phyloP scores from a whole-genome alignment of 1,139 yeast genomes.

The Tardiomyces digboiensis region DNA sequence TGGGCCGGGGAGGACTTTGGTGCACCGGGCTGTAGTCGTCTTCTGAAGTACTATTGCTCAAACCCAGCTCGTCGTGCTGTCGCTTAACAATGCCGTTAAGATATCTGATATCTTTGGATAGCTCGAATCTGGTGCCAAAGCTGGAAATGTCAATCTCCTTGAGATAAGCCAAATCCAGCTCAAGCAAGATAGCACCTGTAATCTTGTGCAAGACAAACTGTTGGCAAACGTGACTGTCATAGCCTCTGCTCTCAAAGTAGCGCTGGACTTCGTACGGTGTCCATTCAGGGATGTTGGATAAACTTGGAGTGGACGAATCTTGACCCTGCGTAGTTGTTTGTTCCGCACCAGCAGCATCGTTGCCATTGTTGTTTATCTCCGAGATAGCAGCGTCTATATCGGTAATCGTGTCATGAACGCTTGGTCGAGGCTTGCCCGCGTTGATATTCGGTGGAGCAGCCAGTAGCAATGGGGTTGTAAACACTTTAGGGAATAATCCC shows the following conservation, averaged over 20 bases:
- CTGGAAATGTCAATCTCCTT: slow-evolving; percentile 88
- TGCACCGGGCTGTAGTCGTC: not conserved
- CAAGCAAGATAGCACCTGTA: slow-evolving; percentile 75
- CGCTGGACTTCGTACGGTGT: slow-evolving; percentile 75
- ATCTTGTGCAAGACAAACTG: slow-evolving; percentile 83
- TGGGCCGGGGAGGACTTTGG: not conserved
- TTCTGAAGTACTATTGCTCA: not conserved
- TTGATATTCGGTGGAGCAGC: slow-evolving; percentile 2
- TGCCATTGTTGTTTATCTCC: slow-evolving; percentile 35
- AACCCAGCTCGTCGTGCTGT: not conserved
- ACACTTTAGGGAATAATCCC: slow-evolving; percentile 85
- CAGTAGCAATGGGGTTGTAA: slow-evolving; percentile 27
- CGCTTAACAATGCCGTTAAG: slow-evolving; percentile 25
- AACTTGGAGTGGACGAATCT: slow-evolving; percentile 4
- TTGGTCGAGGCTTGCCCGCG: slow-evolving; percentile 2
- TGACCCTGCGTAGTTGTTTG: not conserved
- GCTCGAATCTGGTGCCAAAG: slow-evolving; percentile 92
- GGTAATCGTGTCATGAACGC: slow-evolving; percentile 39
- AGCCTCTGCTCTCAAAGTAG: slow-evolving; percentile 65
- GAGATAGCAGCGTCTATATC: slow-evolving; percentile 82
- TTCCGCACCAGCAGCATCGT: slow-evolving; percentile 13
- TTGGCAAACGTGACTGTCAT: slow-evolving; percentile 61
- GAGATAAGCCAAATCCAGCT: slow-evolving; percentile 74
- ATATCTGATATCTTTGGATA: slow-evolving; percentile 79
- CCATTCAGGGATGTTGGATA: slow-evolving; percentile 41